Evolutionary conservation across 2,329 filamentous ascomycete genomes (phyloP).

Genomic region (Paracoccidioides brasiliensis): DNA sequence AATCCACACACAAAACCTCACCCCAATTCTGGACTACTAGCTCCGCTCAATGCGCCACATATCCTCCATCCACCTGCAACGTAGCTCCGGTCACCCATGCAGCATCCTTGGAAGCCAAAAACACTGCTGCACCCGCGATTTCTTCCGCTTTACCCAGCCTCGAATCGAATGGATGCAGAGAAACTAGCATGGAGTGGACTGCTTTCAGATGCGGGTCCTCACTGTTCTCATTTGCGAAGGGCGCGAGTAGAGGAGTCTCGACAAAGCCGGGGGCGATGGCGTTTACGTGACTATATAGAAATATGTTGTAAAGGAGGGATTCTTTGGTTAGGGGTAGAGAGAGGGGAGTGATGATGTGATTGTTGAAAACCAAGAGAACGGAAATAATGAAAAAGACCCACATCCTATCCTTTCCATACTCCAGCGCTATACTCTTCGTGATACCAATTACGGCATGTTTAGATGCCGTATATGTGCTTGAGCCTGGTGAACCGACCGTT

Average conservation of each 20-base stretch:
- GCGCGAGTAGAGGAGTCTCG: constrained; percentile 17
- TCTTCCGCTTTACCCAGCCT: constrained; percentile 20
- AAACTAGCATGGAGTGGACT: constrained; percentile 7
- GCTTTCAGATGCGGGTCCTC: constrained; percentile 7
- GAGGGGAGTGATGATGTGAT: neutral
- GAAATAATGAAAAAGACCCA: neutral
- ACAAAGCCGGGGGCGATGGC: constrained; percentile 41
- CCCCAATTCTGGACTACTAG: neutral
- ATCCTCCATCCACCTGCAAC: constrained; percentile 37
- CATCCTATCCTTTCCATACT: constrained; percentile 37
- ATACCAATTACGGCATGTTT: constrained; percentile 41
- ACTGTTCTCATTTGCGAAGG: constrained; percentile 3
- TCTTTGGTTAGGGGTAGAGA: neutral
- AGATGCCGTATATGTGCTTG: constrained; percentile 31
- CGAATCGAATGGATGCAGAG: constrained; percentile 18
- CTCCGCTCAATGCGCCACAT: constrained; percentile 15
- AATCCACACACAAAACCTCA: neutral
- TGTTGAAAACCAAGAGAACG: neutral
- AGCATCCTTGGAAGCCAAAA: constrained; percentile 36
- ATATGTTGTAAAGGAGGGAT: neutral
- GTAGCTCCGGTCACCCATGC: constrained; percentile 34
- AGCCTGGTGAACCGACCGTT: constrained; percentile 15
- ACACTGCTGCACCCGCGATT: constrained; percentile 30
- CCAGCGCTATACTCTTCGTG: constrained; percentile 37
- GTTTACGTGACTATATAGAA: constrained; percentile 32